These are phyloP conservation scores for Geotrichum australiense DNA, from an alignment of 1,139 yeast species.

Conservation along the genomic window DNA sequence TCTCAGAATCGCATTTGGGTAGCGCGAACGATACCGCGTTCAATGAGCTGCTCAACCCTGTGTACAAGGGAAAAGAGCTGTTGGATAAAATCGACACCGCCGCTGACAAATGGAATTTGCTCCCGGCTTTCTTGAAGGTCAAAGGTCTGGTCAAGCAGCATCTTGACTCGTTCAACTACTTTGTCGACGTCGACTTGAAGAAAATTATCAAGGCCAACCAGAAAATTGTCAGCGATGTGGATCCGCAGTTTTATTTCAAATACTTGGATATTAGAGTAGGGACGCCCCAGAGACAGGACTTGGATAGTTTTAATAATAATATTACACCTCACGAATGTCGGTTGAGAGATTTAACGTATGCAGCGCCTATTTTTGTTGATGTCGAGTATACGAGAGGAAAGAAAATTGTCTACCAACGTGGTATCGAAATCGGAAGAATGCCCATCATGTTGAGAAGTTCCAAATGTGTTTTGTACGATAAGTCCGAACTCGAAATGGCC, in stretches of 20 bases:
- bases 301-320: constrained; percentile 30
- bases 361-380: constrained; percentile 95
- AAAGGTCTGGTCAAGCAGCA: constrained; percentile 97
- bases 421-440: constrained; percentile 94
- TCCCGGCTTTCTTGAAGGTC: constrained; percentile 92
- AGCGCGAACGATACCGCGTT: constrained; percentile 34
- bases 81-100: constrained; percentile 89
- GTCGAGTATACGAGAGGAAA: constrained; percentile 95
- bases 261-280: constrained; percentile 88
- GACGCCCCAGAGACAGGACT: constrained; percentile 48
- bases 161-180: constrained; percentile 91
- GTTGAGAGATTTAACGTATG: constrained; percentile 85
- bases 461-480: constrained; percentile 78
- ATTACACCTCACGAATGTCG: constrained; percentile 96
- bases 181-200: constrained; percentile 86
- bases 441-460: constrained; percentile 94
- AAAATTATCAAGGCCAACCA: constrained; percentile 91
- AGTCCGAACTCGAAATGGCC: constrained; percentile 80
- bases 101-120: constrained; percentile 85
- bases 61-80: constrained; percentile 75
- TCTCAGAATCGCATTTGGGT: constrained; percentile 12
- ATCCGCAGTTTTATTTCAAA: constrained; percentile 90
- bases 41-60: constrained; percentile 69
- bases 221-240: constrained; percentile 83
- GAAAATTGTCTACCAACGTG: constrained; percentile 81